phyloP scores from a whole-genome alignment of 768 basidiomycete genomes.

The Agrocybe praecox region DNA sequence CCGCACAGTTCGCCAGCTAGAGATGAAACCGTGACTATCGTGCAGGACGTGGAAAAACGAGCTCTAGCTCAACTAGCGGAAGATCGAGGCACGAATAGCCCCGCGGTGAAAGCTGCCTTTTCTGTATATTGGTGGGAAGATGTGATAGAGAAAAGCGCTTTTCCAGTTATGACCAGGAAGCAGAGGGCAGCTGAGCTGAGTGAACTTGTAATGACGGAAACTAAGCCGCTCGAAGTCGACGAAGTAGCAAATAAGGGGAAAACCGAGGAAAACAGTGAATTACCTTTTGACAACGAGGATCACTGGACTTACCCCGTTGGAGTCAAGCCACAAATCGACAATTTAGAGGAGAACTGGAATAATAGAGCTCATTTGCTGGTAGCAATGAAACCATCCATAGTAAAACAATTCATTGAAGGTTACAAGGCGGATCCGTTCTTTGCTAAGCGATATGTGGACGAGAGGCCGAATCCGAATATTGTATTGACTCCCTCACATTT shows the following conservation, averaged over 20 bases:
- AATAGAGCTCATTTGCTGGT: background rate
- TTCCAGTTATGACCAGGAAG: slow-evolving; percentile 2
- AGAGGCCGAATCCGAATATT: background rate
- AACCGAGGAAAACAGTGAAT: background rate
- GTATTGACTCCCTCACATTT: slow-evolving; percentile 1
- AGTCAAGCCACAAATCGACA: background rate
- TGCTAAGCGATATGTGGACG: too few relatives aligned
- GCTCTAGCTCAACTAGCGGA: slow-evolving; percentile 5
- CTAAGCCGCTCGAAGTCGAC: background rate
- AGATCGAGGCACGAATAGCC: background rate
- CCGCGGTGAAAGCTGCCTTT: slow-evolving; percentile 20
- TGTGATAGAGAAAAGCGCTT: slow-evolving; percentile 12
- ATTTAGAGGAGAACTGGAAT: slow-evolving; percentile 5
- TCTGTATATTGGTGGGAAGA: slow-evolving; percentile 22
- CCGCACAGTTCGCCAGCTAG: slow-evolving; percentile 14
- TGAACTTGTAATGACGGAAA: too few relatives aligned
- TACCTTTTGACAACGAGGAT: background rate
- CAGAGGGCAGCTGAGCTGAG: background rate
- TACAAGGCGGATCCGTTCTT: too few relatives aligned
- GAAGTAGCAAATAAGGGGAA: background rate
- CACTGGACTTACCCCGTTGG: slow-evolving; percentile 9
- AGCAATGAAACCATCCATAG: background rate
- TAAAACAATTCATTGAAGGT: background rate
- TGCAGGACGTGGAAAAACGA: slow-evolving; percentile 2
- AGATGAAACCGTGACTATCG: slow-evolving; percentile 9